These are phyloP conservation scores for Quercus cerris DNA, from an alignment of 306 rosid genomes.

Conservation along the genomic window DNA sequence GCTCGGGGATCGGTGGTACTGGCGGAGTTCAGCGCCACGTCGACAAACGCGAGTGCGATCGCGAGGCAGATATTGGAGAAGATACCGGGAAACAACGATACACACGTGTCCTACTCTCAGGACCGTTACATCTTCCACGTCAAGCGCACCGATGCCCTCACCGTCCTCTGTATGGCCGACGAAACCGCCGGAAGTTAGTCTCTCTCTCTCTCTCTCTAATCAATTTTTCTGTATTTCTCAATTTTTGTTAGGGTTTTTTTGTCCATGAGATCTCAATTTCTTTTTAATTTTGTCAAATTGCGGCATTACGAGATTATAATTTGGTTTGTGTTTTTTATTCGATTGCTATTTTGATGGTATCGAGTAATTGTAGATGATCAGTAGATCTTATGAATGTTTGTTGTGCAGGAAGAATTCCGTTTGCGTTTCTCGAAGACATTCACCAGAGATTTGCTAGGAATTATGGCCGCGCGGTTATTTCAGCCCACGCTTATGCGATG, in stretches of 20 bases:
- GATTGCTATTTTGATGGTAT: no score
- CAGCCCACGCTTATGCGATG: slow-evolving; percentile 90
- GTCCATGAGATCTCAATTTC: neutral
- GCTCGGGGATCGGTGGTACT: slow-evolving; percentile 90
- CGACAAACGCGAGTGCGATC: slow-evolving; percentile 82
- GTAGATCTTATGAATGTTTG: neutral
- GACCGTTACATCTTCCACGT: slow-evolving; percentile 91
- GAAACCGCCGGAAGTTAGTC: slow-evolving; percentile 77
- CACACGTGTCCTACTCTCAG: slow-evolving; percentile 88
- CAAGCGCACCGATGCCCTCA: slow-evolving; percentile 95
- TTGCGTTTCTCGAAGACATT: slow-evolving; percentile 90
- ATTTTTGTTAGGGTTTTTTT: neutral
- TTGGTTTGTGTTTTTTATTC: no score
- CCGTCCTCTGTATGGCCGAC: slow-evolving; percentile 98
- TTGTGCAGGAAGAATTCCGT: slow-evolving; percentile 78
- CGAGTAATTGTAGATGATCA: neutral
- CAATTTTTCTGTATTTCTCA: neutral
- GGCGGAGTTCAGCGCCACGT: slow-evolving; percentile 72
- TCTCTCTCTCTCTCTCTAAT: neutral
- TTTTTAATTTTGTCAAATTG: no score
- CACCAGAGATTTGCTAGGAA: slow-evolving; percentile 90
- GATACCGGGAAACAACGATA: slow-evolving; percentile 69
- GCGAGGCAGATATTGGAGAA: slow-evolving; percentile 86
- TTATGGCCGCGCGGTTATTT: slow-evolving; percentile 79
- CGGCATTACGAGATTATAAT: no score